phyloP scores from a whole-genome alignment of 108 stramenopile genomes.

The Stephanodiscus minutulus region DNA sequence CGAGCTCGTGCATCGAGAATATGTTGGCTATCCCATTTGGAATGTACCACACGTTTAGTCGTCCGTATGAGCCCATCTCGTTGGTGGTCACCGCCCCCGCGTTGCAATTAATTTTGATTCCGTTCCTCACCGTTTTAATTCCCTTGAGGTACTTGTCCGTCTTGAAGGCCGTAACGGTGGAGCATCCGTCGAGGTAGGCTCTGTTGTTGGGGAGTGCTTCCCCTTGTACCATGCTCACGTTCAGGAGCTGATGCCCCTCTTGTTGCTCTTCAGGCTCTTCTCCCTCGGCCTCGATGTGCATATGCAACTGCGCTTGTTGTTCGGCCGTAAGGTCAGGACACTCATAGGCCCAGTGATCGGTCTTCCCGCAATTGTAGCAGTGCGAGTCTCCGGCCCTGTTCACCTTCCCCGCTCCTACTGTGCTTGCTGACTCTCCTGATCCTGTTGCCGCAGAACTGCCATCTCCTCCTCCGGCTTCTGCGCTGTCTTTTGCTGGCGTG shows the following conservation, averaged over 20 bases:
- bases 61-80: constrained; percentile 7
- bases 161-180: neutral
- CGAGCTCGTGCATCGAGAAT: constrained; percentile 16
- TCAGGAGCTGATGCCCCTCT: neutral
- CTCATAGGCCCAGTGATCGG: neutral
- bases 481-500: neutral
- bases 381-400: neutral
- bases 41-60: constrained; percentile 24
- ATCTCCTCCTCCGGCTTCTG: neutral
- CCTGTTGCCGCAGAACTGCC: neutral
- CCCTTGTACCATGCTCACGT: neutral
- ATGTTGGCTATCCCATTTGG: constrained; percentile 32
- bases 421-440: neutral
- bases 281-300: neutral
- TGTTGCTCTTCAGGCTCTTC: neutral
- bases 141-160: neutral
- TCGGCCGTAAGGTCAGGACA: neutral
- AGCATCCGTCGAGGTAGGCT: constrained; percentile 24
- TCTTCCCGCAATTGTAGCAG: neutral
- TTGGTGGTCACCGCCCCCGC: constrained; percentile 7
- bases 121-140: neutral
- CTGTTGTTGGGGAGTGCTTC: constrained; percentile 7
- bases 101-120: constrained; percentile 20
- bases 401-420: too few species aligned
- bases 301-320: neutral